Base-by-base conservation (phyloP, 2,329 filamentous ascomycete species). In the Xylaria digitata region DNA sequence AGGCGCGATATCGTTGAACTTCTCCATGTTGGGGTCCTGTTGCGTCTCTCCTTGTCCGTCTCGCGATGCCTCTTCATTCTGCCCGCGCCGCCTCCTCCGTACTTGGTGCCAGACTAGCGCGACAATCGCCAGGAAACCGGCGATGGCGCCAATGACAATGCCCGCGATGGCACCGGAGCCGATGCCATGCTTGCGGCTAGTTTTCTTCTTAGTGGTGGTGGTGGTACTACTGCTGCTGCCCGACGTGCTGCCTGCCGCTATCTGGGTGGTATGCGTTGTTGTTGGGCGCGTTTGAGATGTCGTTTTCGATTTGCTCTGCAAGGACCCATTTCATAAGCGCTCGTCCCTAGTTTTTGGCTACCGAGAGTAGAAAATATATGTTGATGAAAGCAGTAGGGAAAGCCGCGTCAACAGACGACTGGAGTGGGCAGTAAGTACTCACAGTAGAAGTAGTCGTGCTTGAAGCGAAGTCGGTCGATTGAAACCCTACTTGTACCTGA, bases 401-500 rank as follows among this genome's bases (percentile, higher is more conserved):
- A 19, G 30, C 2, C 30, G 37, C 13, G 11, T n/a, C 6, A 9
- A 11, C 8, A 17, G 37, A 6, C 13, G 21, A 23, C 0, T 17
- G 23, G 32, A 37, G 52, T 17, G 8, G 57, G 9, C 37, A 6
- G 11, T 45, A 19, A 40, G 9, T 21, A 32, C 48, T 58, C 21
- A 64, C 61, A 6, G 48, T 32, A 11, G 50, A 40, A 8, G 61
- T 54, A 5, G 15, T 60, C 7, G 52, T 68, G 32, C n/a, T 59
- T 37, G 66, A 65, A 5, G 23, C 30, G 26, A 69, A 67, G 26
- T 69, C 67, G 6, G 65, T 68, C 15, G 61, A 60, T 19, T 70
- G 70, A 52, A 67, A 68, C 13, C 70, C 65, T 1, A 72, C 68
- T 61, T 71, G 66, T 6, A 72, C 49, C 42, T 65, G 65, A 17